Base-by-base conservation (phyloP, 2,329 filamentous ascomycete genomes). In the Diplodia mutila region DNA sequence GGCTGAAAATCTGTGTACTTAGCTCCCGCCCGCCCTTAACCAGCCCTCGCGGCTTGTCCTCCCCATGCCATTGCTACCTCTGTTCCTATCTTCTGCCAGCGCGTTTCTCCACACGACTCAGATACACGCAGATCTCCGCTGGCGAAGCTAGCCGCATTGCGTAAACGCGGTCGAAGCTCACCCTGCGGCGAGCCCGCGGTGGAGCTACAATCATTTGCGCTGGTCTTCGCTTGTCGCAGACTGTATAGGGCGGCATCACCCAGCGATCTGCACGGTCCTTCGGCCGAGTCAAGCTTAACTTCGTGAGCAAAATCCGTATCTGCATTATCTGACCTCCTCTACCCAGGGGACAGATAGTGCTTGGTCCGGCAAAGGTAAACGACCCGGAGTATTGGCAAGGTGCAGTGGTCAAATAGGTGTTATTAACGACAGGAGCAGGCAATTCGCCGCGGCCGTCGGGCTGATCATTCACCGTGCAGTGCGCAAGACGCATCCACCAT, bases 391-490 rank as follows among this genome's bases (percentile, higher is more conserved):
- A 46, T 12, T 46, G 55, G 37, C 37, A 16, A 34, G 9, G 39
- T 42, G 27, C 39, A 27, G 53, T 23, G 53, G 53, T 23, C 53
- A 21, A 23, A 32, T 39, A 46, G 55, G 14, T 59, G 55, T 37
- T 46, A 21, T 34, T 61, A 32, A 48, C 34, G 57, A 49, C 46
- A 61, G 57, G 57, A 61, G 57, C 46, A 48, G 39, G 57, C n/a
- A 48, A 49, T 61, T 34, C 57, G 54, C 54, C 54, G 34, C 29
- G 34, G 34, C 54, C 32, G 55, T 37, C 21, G 55, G 55, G 55
- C 37, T 59, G 55, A 46, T 59, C 55, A 46, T 59, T 29, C 55
- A 46, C 55, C 57, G 57, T 61, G 57, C 57, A 32, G 57, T 61
- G 57, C 57, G 46, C 57, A 61, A 39, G 9, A 61, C 57, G 57